A percentile compares a stretch with the other conserved stretches of the same genome.
Conservation (phyloP, 1,139 yeast species). For the Blastobotrys ciferrii region DNA sequence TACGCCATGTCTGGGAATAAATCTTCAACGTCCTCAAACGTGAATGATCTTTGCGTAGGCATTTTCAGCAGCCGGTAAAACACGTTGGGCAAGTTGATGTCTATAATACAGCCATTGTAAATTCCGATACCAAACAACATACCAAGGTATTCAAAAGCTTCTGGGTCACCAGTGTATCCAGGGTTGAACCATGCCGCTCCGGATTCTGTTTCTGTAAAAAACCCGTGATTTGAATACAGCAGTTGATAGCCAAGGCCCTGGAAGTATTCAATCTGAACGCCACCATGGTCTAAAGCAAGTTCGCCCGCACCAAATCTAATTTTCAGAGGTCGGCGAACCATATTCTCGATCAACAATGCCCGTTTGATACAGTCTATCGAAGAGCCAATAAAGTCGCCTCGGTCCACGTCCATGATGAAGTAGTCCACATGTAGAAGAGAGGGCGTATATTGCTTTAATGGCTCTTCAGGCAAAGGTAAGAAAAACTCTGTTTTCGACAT, state of each 20-base stretch:
- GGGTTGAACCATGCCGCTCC: conserved; percentile 28
- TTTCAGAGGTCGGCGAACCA: conserved; percentile 28
- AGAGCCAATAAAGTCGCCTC: conserved; percentile 19
- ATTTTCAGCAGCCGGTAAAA: conserved; percentile 24
- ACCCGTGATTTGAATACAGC: conserved; percentile 17
- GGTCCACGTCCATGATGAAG: conserved; percentile 22
- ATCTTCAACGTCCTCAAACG: conserved; percentile 17
- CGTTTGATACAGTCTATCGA: conserved; percentile 17
- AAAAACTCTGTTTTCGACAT: conserved; percentile 10
- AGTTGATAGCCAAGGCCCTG: conserved; percentile 25
- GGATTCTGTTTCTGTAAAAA: conserved; percentile 24
- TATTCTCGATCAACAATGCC: conserved; percentile 19
- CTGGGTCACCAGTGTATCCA: conserved; percentile 21
- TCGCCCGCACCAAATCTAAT: conserved; percentile 28
- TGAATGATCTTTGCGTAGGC: neutral
- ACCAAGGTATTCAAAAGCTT: conserved; percentile 26
- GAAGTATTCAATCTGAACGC: conserved; percentile 34
- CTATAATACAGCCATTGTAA: conserved; percentile 32
- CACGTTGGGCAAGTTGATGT: conserved; percentile 26
- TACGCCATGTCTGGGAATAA: conserved; percentile 15
- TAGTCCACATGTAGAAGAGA: conserved; percentile 10
- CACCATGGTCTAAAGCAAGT: conserved; percentile 33
- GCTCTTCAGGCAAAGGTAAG: conserved; percentile 6
- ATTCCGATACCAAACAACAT: conserved; percentile 31
- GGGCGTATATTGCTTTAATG: conserved; percentile 7